These are phyloP conservation scores for Corchorus olitorius DNA, from an alignment of 345 rosid genomes.

Conservation along the genomic window DNA sequence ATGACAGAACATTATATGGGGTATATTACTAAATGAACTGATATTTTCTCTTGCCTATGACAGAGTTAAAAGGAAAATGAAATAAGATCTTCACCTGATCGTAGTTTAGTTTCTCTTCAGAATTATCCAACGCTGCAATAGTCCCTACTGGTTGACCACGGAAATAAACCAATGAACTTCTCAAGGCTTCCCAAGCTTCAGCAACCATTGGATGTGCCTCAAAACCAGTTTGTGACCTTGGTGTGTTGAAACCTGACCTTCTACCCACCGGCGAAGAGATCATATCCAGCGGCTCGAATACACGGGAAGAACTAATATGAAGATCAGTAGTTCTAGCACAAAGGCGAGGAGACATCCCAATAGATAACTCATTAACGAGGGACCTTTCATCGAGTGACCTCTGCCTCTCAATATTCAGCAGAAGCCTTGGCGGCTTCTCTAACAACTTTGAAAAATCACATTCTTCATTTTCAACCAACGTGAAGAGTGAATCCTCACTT, in stretches of 20 bases:
- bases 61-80: neutral
- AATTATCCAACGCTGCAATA: conserved; percentile 79
- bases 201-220: conserved; percentile 70
- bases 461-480: conserved; percentile 49
- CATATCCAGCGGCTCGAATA: conserved; percentile 41
- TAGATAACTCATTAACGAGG: conserved; percentile 43
- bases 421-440: conserved; percentile 75
- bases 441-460: conserved; percentile 61
- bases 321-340: conserved; percentile 34
- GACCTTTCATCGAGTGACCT: conserved; percentile 72
- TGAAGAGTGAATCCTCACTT: conserved; percentile 32
- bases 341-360: conserved; percentile 49
- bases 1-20: neutral
- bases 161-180: conserved; percentile 68
- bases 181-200: conserved; percentile 90
- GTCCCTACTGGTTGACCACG: conserved; percentile 93
- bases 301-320: conserved; percentile 21
- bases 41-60: neutral
- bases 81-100: conserved; percentile 66
- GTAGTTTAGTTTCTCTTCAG: conserved; percentile 84
- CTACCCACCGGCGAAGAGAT: conserved; percentile 52
- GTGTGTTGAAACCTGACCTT: conserved; percentile 69
- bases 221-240: conserved; percentile 44
- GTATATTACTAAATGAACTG: neutral
- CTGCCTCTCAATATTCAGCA: conserved; percentile 78